Evolutionary conservation across 139 green algal genomes (phyloP), one percentile per base, ranked within the genome.

Genomic region (Ettlia oleoabundans): DNA sequence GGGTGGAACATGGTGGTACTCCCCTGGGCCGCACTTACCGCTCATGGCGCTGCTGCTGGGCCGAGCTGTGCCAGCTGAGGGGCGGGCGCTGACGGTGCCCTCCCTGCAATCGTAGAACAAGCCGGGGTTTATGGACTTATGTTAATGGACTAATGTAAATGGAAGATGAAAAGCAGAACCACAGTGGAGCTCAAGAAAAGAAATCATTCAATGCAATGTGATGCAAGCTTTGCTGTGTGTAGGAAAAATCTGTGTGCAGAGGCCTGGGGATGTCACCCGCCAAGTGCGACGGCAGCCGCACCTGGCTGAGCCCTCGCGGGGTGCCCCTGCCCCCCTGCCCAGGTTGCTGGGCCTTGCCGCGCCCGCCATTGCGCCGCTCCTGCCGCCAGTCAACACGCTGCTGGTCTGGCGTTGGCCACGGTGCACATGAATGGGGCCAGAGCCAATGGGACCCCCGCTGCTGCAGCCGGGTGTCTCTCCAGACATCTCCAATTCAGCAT

Each of bases 331-430:
- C 28, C 5, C 70, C 19, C 72, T 21, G 6, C 72, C 52, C 33
- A 79, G 72, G 72, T 68, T 79, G 72, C 72, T 79, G 72, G 72
- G 72, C 15, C 37, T 32, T 7, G 72, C 51, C 0, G 33, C 35
- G 1, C n/a, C 72, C 22, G 19, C 51, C 8, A 22, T 24, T 41
- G 64, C 72, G 2, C 43, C 47, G 35, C 52, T 37, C 21, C 26
- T 3, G 9, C 47, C 55, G 42, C 70, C 47, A 1, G 51, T 53
- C 33, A 38, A 35, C 52, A 63, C 35, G 70, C 70, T 77, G 70
- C 43, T 47, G 43, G 28, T 77, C 43, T 47, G 32, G 3, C 38
- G 66, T 38, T 55, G 66, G 21, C n/a, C n/a, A n/a, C n/a, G n/a
- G 8, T 22, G 8, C 66, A 15, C 47, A 58, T 58, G 66, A 4